Evolutionary conservation across 2,329 filamentous ascomycete genomes (phyloP), one percentile per base, ranked within the genome.

Genomic region (Mycosphaerelloides madeirae): DNA sequence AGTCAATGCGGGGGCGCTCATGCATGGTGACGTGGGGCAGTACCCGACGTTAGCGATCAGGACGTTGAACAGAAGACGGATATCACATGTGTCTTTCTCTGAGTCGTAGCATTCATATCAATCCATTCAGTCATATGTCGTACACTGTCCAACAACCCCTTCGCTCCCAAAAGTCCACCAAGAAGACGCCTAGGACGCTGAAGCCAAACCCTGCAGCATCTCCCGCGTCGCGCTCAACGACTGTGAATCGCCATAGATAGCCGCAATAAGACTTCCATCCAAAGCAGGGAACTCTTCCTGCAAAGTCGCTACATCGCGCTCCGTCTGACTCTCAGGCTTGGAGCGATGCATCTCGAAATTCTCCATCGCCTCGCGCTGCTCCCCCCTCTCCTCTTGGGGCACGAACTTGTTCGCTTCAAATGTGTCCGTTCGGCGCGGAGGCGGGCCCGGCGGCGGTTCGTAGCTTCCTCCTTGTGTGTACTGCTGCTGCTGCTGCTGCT

Each of bases 231-330:
- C 68, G 15, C 63, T 62, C 51, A 70, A 43, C 49, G 59, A 64
- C 56, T 68, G 63, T 19, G 60, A 63, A 50, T 72, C 69, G 6
- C 63, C 61, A 48, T 71, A 72, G 33, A 72, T 63, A n/a, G 69
- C 69, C 9, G 69, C 69, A 48, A 72, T 68, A 54, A 72, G 48
- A 44, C 62, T 67, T 2, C 65, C 63, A 53, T 72, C 69, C n/a
- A 72, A 54, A n/a, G 54, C 59, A 1, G 69, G 69, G 41, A 70
- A 72, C 56, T 72, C 68, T 13, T 63, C 47, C 57, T 68, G 63
- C 53, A 72, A 50, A 22, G 60, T 61, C 47, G 64, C 68, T 18
- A 71, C 65, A 46, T 72, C 67, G 16, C 60, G 56, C 41, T 72
- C 69, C 29, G 67, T 63, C 34, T 67, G 60, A 20, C 60, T 61